Evolutionary conservation across 441 rosid species (phyloP).

Genomic region (Brassica hybrid): DNA sequence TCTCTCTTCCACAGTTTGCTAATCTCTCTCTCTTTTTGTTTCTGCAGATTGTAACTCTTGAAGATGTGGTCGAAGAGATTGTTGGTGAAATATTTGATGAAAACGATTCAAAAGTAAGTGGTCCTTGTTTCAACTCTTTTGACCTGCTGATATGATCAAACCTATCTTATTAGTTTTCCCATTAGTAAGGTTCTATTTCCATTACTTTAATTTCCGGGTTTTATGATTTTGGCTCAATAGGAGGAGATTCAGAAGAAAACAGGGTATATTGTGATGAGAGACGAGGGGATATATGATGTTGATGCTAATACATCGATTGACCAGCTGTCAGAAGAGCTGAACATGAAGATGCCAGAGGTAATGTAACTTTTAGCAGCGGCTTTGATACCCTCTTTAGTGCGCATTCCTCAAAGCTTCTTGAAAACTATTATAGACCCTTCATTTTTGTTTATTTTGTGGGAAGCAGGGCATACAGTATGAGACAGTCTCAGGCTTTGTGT

Average conservation of each 20-base stretch:
- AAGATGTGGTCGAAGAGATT: conserved; percentile 93
- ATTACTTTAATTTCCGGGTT: not conserved
- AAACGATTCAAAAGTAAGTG: conserved; percentile 84
- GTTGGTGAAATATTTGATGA: conserved; percentile 95
- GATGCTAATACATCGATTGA: conserved; percentile 94
- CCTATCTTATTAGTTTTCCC: not conserved
- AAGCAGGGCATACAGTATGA: conserved; percentile 84
- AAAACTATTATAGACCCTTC: not conserved
- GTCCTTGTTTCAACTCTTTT: no score
- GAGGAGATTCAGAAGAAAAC: conserved; percentile 98
- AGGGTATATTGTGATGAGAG: conserved; percentile 91
- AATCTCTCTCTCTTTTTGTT: not conserved
- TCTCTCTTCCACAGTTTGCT: not conserved
- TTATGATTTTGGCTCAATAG: conserved; percentile 40
- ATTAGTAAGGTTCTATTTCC: not conserved
- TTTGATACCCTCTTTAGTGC: conserved; percentile 2
- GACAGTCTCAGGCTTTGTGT: conserved; percentile 87
- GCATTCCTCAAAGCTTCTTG: not conserved
- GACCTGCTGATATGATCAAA: not conserved
- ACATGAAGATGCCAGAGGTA: conserved; percentile 90
- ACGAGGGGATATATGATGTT: conserved; percentile 82
- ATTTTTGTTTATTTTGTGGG: not conserved
- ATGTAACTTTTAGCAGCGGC: not conserved
- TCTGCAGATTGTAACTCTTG: conserved; percentile 77
- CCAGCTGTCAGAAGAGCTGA: conserved; percentile 85